Evolutionary conservation across 1,284 basidiomycete species (phyloP).

Genomic region (Ceratobasidium sp.): DNA sequence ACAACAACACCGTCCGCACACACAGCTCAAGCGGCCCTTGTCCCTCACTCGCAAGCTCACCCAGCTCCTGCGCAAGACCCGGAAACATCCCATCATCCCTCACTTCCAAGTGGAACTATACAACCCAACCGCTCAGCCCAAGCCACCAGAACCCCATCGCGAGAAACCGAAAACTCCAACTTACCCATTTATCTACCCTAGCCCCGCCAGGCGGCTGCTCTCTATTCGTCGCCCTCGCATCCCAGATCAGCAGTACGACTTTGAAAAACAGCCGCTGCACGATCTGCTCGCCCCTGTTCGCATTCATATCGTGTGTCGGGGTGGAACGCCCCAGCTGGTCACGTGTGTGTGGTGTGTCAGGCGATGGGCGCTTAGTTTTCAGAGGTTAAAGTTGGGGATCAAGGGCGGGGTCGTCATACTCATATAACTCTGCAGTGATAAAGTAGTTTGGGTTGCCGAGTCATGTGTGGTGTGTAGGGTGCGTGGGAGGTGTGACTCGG

Average conservation of each 20-base stretch:
- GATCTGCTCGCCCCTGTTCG: conserved; percentile 79
- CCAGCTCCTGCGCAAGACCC: conserved; percentile 67
- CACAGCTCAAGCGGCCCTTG: conserved; percentile 71
- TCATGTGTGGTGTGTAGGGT: background rate
- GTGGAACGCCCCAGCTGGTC: conserved; percentile 45
- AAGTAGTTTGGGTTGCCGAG: background rate
- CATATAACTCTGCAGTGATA: background rate
- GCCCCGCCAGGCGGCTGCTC: conserved; percentile 45
- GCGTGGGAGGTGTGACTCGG: background rate
- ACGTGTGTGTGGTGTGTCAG: conserved; percentile 15
- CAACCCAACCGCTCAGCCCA: conserved; percentile 20
- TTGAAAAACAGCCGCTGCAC: conserved; percentile 83
- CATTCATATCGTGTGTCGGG: conserved; percentile 25
- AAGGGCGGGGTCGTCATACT: background rate
- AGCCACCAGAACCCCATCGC: conserved; percentile 32
- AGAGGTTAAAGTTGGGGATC: conserved; percentile 10
- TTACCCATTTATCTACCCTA: conserved; percentile 82
- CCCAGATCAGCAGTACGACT: conserved; percentile 76
- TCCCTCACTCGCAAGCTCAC: conserved; percentile 58
- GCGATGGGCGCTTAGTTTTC: conserved; percentile 1
- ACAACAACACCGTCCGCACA: conserved; percentile 74
- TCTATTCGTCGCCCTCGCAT: conserved; percentile 63
- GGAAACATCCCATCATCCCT: conserved; percentile 59
- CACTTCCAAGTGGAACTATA: conserved; percentile 84
- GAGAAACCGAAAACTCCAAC: conserved; percentile 53